Evolutionary conservation across 1,284 basidiomycete genomes (phyloP).

Genomic region (Ustilago loliicola): DNA sequence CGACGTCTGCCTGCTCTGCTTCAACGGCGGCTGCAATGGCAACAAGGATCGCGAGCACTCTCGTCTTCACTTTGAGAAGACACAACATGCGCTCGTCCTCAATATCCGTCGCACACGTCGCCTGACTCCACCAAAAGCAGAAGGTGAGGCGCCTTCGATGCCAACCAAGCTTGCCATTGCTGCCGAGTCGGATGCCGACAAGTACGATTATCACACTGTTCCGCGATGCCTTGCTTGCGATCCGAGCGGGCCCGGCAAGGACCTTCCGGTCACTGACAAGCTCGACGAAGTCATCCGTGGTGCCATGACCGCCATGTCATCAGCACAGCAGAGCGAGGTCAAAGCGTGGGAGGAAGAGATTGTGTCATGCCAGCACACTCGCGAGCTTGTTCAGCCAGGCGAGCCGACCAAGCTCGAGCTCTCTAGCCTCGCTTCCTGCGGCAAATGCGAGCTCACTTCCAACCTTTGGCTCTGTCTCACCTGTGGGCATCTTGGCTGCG

Average conservation of each 20-base stretch:
- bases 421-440: slow-evolving; percentile 48
- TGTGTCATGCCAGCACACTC: slow-evolving; percentile 85
- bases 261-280: slow-evolving; percentile 73
- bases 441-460: slow-evolving; percentile 63
- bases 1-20: slow-evolving; percentile 91
- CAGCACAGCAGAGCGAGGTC: slow-evolving; percentile 90
- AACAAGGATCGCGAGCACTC: slow-evolving; percentile 62
- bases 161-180: slow-evolving; percentile 89
- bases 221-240: slow-evolving; percentile 80
- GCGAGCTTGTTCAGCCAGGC: slow-evolving; percentile 77
- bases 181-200: slow-evolving; percentile 87
- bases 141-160: slow-evolving; percentile 13
- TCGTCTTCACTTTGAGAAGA: slow-evolving; percentile 68
- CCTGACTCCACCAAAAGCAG: slow-evolving; percentile 21
- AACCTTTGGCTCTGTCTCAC: slow-evolving; percentile 96
- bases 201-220: slow-evolving; percentile 80
- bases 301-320: slow-evolving; percentile 85
- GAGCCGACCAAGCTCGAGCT: slow-evolving; percentile 57
- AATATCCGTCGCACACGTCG: slow-evolving; percentile 84
- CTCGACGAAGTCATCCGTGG: slow-evolving; percentile 76
- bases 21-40: slow-evolving; percentile 79
- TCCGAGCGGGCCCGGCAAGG: slow-evolving; percentile 71
- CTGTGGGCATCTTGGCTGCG: slow-evolving; percentile 92
- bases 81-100: slow-evolving; percentile 81
- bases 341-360: slow-evolving; percentile 99